Evolutionary conservation across 495 filamentous ascomycete species (phyloP), one percentile per base, ranked within the genome.

Genomic region (Talaromyces borbonicus): DNA sequence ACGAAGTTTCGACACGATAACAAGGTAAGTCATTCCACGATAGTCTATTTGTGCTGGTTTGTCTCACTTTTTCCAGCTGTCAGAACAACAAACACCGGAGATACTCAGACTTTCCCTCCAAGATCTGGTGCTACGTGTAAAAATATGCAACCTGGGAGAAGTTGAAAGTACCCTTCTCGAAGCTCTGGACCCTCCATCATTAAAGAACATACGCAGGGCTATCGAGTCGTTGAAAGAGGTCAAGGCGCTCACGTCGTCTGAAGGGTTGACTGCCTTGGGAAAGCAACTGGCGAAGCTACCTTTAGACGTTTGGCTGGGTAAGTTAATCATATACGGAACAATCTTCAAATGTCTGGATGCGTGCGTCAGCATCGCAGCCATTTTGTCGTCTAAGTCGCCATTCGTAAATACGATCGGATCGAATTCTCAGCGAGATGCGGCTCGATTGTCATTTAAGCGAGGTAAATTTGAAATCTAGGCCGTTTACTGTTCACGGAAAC

Each of bases 171-270:
- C 88, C 0, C 72, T 98, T 4, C 74, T 82, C n/a, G 78, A 92
- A 60, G 92, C 92, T 6, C 67, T 97, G 15, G 92, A 98, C 58
- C 84, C 90, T 0, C 92, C 92, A 0, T 87, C 81, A 2, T 73
- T 84, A 0, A 94, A 86, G 62, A 98, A 96, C 50, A 90, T 97
- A 36, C 84, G 82, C 22, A 76, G 90, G 18, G 90, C 92, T 1
- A 84, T 97, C 47, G 90, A 96, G 57, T 84, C 89, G 5, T 72
- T 98, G 6, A 78, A 95, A 47, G 92, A 98, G 58, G 90, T 95
- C 19, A 85, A 88, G 58, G 92, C 92, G 4, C 74, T 98, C 25
- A 95, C 85, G 1, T 56, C 71, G 18, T 58, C 69, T 1, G 90
- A 97, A 61, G 84, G 87, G 38, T 72, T 98, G 20, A 98, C 92